Conservation (phyloP, 163 green algal species). For the Scenedesmus sp. region DNA sequence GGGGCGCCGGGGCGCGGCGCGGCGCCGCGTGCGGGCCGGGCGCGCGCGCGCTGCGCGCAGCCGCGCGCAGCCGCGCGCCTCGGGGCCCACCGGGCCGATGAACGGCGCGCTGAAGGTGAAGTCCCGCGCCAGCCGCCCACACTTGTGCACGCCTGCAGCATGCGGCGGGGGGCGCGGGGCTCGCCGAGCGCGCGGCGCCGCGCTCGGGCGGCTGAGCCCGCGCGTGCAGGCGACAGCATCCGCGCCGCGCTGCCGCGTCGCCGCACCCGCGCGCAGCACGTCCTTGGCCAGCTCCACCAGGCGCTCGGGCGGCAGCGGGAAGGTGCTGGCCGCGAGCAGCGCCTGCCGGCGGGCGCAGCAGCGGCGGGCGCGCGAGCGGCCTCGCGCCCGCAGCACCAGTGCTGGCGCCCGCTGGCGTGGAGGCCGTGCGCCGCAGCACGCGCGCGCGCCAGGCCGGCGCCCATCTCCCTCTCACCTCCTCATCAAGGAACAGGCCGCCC, state of each 20-base stretch:
- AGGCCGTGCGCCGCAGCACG: not conserved
- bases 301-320: conserved; percentile 23
- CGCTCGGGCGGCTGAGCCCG: too few species aligned
- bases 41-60: too few species aligned
- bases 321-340: conserved; percentile 22
- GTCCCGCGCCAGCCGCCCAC: conserved; percentile 43
- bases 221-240: too few species aligned
- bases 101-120: conserved; percentile 68
- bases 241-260: too few species aligned
- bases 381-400: not conserved
- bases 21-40: too few species aligned
- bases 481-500: conserved; percentile 4
- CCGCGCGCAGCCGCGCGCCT: too few species aligned
- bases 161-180: too few species aligned
- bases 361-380: not conserved
- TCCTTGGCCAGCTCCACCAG: conserved; percentile 24
- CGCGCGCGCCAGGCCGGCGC: not conserved
- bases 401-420: not conserved
- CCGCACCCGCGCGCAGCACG: conserved; percentile 17
- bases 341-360: not conserved
- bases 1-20: too few species aligned
- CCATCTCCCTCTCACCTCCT: not conserved
- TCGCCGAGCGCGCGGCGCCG: too few species aligned
- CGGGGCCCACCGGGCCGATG: conserved; percentile 59
- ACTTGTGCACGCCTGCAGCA: conserved; percentile 37